Base-by-base conservation (phyloP, 257 asterid genomes). In the Jacaranda mimosifolia region DNA sequence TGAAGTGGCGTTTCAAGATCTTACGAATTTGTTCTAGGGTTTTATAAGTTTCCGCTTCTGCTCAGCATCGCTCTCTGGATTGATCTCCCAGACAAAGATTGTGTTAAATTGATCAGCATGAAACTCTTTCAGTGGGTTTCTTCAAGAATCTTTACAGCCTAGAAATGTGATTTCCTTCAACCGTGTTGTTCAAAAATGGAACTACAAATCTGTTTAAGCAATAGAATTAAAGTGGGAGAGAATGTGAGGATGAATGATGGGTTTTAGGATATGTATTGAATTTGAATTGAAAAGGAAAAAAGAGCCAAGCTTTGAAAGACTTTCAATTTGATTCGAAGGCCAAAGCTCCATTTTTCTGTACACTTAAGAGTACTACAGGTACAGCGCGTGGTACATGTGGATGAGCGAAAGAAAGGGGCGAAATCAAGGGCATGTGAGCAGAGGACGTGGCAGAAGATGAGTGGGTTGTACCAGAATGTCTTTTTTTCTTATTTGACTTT, bases 81-180 rank as follows among this genome's bases (percentile, higher is more conserved):
- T 56, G 21, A 55, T 26, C 10, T 38, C 55, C 76, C 63, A 70
- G 63, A 65, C 43, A 57, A 15, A 72, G 43, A 57, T 60, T 35
- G 70, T 17, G 64, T 43, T 38, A 52, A 43, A 26, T 14, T 18
- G 63, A 42, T 77, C 12, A 62, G 21, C 64, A 49, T 1, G 18
- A 38, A 19, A 52, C 1, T 13, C 7, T 7, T 64, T 52, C 78
- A 55, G 49, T 59, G 77, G 56, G 49, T 15, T 62, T 18, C 52
- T 57, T 51, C 19, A 38, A 77, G 81, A 55, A 80, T 80, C 82
- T 52, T 72, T 76, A 80, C 80, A 80, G 87, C 77, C 63, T n/a
- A 45, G 63, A 66, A 58, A 45, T 57, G 73, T 68, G 68, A 2
- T 26, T 26, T 26, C 32, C 32, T 26, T 26, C 32, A 26, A 26